A percentile compares a stretch with the other conserved stretches of the same genome.
These are phyloP conservation scores for Talaromyces sp. DNA, from an alignment of 2,329 filamentous ascomycete species.

Conservation along the genomic window DNA sequence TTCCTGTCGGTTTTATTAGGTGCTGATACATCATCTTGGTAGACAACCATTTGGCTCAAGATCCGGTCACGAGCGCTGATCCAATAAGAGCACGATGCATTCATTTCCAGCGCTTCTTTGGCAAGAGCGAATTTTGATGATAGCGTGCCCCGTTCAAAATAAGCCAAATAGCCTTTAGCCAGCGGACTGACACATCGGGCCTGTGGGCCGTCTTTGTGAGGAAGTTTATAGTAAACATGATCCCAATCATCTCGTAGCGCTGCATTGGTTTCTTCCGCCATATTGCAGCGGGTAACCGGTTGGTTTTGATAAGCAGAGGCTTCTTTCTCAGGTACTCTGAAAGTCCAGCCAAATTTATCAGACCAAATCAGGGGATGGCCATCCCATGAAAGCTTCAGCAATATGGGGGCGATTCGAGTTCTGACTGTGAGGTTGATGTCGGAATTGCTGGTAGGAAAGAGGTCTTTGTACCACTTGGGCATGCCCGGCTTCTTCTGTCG, in stretches of 20 bases:
- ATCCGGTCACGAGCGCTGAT: conserved; percentile 93
- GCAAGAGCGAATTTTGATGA: conserved; percentile 86
- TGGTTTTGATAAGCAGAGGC: conserved; percentile 61
- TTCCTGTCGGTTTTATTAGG: conserved; percentile 19
- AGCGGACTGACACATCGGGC: conserved; percentile 81
- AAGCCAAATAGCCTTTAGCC: conserved; percentile 82
- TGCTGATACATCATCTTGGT: conserved; percentile 56
- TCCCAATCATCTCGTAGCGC: conserved; percentile 60
- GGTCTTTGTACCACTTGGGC: conserved; percentile 93
- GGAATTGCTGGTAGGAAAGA: conserved; percentile 65
- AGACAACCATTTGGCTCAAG: conserved; percentile 91
- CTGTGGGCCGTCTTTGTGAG: conserved; percentile 88
- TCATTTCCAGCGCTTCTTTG: conserved; percentile 96
- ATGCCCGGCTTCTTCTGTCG: conserved; percentile 91
- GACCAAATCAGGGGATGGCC: conserved; percentile 89
- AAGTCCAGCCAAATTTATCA: conserved; percentile 88
- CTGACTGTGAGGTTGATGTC: conserved; percentile 74
- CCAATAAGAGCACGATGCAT: conserved; percentile 98
- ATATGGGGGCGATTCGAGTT: conserved; percentile 77
- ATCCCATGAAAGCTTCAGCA: conserved; percentile 84
- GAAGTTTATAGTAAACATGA: conserved; percentile 81
- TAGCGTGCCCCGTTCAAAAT: conserved; percentile 84
- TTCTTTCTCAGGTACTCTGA: conserved; percentile 63
- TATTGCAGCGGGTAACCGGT: conserved; percentile 68
- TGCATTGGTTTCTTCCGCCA: conserved; percentile 66